Base-by-base conservation (phyloP, 2,329 filamentous ascomycete species). In the Aspergillus fructus region DNA sequence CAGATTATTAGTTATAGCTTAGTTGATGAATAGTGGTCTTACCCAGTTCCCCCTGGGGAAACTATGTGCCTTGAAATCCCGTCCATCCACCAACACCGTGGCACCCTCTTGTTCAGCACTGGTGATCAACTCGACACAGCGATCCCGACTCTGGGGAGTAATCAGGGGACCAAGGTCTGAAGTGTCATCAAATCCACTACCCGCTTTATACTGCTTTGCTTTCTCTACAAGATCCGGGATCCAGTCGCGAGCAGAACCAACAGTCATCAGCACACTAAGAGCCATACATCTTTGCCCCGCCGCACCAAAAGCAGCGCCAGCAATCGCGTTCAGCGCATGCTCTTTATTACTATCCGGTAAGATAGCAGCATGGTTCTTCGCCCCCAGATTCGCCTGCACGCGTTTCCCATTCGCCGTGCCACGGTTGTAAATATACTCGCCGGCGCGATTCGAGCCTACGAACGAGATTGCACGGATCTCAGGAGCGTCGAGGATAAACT, bases 251-350 rank as follows among this genome's bases (percentile, higher is more conserved):
- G 85, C 86, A 71, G 86, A 83, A 39, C 85, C 86, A 41, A 88
- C 81, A 72, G 85, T 82, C 50, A 89, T 85, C 6, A 86, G 74
- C 0, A 85, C 86, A 72, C 83, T 87, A 45, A 89, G 74, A 37
- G 86, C 86, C 86, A 89, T 89, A 69, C 86, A 89, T 56, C 86
- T 78, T 75, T 89, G 86, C 8, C 86, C 86, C 39, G 86, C 86
- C 59, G 86, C 86, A 65, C 86, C 86, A 59, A 89, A 89, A 2
- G 86, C 86, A 45, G 86, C 86, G 59, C 86, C 86, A 6, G 82
- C 79, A 69, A 89, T 87, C 30, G 85, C 84, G 65, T 88, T 87
- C 43, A 89, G 71, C 3, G 85, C 80, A 58, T 87, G 84, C 74
- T 88, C 87, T 79, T 87, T 88, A 77, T 88, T 87, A 77, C 81